These are phyloP conservation scores for Aspergillus amoenus DNA, from an alignment of 2,329 filamentous ascomycete genomes.

Conservation along the genomic window DNA sequence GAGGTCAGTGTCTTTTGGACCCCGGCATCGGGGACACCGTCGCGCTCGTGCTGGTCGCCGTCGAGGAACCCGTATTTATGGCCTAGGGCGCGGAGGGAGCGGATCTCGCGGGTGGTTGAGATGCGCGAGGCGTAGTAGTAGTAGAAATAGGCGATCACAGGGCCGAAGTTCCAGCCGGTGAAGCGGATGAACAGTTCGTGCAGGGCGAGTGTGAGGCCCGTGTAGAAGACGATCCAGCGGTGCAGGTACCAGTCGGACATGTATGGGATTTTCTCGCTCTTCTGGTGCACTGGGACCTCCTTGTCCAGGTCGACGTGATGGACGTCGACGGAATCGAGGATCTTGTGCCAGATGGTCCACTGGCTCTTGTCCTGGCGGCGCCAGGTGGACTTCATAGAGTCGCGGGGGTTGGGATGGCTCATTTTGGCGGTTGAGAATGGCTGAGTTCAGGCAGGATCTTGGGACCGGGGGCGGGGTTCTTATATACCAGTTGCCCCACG, in stretches of 20 bases:
- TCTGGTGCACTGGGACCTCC: constrained; percentile 40
- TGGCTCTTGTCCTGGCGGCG: constrained; percentile 21
- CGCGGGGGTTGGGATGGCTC: constrained; percentile 24
- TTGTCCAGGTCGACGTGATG: constrained; percentile 29
- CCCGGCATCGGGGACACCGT: constrained; percentile 44
- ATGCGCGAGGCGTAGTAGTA: constrained; percentile 42
- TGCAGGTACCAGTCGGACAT: constrained; percentile 37
- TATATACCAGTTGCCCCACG: no score
- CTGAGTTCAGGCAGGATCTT: no score
- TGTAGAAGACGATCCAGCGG: constrained; percentile 42
- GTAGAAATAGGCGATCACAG: constrained; percentile 28
- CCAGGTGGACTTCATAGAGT: constrained; percentile 47
- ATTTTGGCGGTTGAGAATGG: not conserved
- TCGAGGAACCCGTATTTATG: constrained; percentile 44
- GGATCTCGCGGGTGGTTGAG: constrained; percentile 42
- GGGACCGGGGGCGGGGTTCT: no score
- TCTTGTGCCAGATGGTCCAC: constrained; percentile 35
- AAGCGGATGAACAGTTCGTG: constrained; percentile 36
- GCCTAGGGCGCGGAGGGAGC: constrained; percentile 38
- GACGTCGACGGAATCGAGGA: constrained; percentile 31
- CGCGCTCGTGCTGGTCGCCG: constrained; percentile 46
- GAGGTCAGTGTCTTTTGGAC: constrained; percentile 34
- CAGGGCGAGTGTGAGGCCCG: constrained; percentile 36
- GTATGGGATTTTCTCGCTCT: constrained; percentile 43
- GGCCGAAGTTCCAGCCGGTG: constrained; percentile 32